Percentiles rank a stretch among this genome's conserved stretches.
Conservation (phyloP, 2,329 filamentous ascomycete species). For the Talaromyces sp. region DNA sequence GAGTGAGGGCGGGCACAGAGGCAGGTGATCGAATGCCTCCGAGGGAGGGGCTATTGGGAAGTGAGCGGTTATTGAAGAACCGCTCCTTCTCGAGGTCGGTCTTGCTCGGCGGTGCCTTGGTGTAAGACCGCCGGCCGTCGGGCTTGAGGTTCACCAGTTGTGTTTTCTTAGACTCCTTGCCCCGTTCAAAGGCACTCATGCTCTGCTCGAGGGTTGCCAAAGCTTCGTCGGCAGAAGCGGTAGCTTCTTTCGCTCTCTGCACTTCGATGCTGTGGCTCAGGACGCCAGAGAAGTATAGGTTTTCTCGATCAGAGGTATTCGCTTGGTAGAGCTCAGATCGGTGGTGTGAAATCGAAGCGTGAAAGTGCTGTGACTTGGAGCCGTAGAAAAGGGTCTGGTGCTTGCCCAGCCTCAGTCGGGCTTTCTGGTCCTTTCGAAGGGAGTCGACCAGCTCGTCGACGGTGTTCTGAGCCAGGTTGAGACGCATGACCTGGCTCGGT, state of each 20-base stretch:
- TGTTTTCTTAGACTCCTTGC: constrained; percentile 56
- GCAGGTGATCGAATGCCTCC: constrained; percentile 31
- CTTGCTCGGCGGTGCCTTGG: constrained; percentile 30
- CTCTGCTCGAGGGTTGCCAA: constrained; percentile 55
- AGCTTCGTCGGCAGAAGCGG: constrained; percentile 54
- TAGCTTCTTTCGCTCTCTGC: constrained; percentile 50
- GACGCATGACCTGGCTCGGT: constrained; percentile 41
- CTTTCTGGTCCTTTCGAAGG: constrained; percentile 38
- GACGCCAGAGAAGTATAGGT: constrained; percentile 52
- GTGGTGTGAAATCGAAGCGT: constrained; percentile 49
- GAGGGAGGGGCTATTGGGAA: constrained; percentile 38
- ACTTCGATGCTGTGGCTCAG: constrained; percentile 55
- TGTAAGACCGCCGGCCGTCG: constrained; percentile 24
- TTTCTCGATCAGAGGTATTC: constrained; percentile 37
- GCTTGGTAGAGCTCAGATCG: constrained; percentile 55
- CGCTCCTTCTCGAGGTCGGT: constrained; percentile 38
- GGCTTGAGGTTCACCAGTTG: constrained; percentile 33
- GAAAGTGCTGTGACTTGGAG: constrained; percentile 52
- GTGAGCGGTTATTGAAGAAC: constrained; percentile 35
- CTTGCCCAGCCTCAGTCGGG: constrained; percentile 44
- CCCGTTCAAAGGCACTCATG: constrained; percentile 54
- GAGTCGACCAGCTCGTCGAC: constrained; percentile 43
- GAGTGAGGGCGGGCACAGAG: constrained; percentile 31
- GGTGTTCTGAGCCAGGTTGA: constrained; percentile 40
- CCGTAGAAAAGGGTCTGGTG: constrained; percentile 53